Conservation (phyloP, 2,329 filamentous ascomycete genomes). For the Penicillium decumbens region DNA sequence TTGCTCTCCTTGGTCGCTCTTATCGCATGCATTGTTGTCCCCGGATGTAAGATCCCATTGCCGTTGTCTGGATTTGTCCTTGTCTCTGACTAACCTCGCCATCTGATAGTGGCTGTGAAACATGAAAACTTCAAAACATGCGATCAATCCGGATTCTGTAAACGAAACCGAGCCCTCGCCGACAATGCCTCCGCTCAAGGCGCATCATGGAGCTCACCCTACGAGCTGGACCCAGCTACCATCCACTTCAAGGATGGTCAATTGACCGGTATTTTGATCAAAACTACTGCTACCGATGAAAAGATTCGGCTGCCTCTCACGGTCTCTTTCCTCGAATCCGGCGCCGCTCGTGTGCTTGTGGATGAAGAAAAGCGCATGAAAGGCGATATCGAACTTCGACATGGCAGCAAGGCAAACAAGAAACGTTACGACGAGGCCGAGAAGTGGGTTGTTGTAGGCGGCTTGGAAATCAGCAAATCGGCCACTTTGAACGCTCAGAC, state of each 20-base stretch:
- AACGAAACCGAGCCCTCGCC: conserved; percentile 85
- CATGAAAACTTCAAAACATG: conserved; percentile 97
- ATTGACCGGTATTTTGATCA: conserved; percentile 74
- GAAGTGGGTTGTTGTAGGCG: conserved; percentile 80
- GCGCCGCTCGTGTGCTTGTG: conserved; percentile 77
- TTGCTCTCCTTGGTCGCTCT: conserved; percentile 57
- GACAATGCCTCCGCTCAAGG: conserved; percentile 65
- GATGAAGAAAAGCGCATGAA: conserved; percentile 89
- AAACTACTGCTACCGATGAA: conserved; percentile 65
- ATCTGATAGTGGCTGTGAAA: conserved; percentile 69
- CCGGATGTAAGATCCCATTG: conserved; percentile 54
- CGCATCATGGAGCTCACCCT: conserved; percentile 72
- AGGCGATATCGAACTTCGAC: conserved; percentile 80
- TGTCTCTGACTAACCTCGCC: conserved; percentile 7
- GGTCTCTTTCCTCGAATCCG: conserved; percentile 83
- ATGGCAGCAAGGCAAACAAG: conserved; percentile 78
- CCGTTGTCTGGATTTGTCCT: not conserved
- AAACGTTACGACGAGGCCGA: conserved; percentile 91
- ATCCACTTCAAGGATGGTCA: conserved; percentile 73
- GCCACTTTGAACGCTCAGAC: conserved; percentile 65
- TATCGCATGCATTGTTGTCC: conserved; percentile 58
- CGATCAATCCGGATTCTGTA: conserved; percentile 93
- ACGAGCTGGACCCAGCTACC: conserved; percentile 67
- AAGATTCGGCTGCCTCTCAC: conserved; percentile 76
- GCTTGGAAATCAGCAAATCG: conserved; percentile 65